Evolutionary conservation across 2,329 filamentous ascomycete species (phyloP).

Genomic region (Ploettnerulaceae sp.): DNA sequence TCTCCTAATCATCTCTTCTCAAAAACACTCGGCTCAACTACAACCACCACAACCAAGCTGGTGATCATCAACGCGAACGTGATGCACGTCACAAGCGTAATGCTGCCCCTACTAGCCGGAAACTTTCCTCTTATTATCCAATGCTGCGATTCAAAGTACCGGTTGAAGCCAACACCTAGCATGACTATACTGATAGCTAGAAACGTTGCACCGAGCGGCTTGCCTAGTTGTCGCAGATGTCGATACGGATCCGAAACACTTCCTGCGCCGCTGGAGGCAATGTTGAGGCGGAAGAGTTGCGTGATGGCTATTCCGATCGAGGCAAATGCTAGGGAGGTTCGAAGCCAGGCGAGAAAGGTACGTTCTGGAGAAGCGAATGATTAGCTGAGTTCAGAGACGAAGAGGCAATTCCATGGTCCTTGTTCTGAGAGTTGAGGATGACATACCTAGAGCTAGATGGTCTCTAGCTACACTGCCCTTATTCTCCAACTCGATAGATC

Average conservation of each 20-base stretch:
- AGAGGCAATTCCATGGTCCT: background rate
- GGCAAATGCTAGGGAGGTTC: constrained; percentile 76
- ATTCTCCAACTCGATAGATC: constrained; percentile 69
- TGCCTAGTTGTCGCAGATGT: constrained; percentile 59
- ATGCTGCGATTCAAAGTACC: constrained; percentile 73
- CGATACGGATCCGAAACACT: constrained; percentile 32
- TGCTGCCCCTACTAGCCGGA: constrained; percentile 70
- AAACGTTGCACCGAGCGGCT: constrained; percentile 72
- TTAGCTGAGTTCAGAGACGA: constrained; percentile 7
- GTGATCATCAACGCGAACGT: constrained; percentile 58
- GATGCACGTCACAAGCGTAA: constrained; percentile 63
- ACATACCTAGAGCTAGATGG: constrained; percentile 69
- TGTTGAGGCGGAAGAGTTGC: constrained; percentile 80
- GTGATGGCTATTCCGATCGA: constrained; percentile 80
- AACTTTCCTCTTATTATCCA: constrained; percentile 80
- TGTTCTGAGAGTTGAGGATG: background rate
- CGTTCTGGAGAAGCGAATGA: constrained; percentile 52
- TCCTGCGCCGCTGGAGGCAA: constrained; percentile 39
- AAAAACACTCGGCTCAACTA: constrained; percentile 41
- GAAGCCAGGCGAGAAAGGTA: constrained; percentile 80
- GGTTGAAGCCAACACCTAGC: constrained; percentile 69
- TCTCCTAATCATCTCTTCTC: constrained; percentile 17
- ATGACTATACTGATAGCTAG: constrained; percentile 71
- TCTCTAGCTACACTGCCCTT: constrained; percentile 80
- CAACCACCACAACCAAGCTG: constrained; percentile 54